phyloP scores from a whole-genome alignment of 208 protist species.

The Trypanosoma cruzi region DNA sequence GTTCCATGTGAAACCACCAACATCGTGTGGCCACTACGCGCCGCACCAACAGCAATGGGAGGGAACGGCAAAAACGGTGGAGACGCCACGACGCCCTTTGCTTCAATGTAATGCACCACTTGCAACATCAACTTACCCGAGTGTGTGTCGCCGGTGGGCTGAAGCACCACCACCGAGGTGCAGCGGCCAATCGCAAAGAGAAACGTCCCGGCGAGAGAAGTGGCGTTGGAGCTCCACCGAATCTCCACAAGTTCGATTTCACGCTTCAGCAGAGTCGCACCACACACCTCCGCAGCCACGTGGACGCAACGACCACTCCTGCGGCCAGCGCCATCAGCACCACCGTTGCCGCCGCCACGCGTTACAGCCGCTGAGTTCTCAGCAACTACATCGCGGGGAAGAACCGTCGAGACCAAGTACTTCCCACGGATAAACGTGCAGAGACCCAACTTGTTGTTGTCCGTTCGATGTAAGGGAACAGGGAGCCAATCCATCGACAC shows the following conservation, averaged over 20 bases:
- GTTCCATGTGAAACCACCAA: constrained; percentile 11
- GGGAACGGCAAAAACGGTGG: constrained; percentile 4
- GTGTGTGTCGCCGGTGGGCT: constrained; percentile 18
- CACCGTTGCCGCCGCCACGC: too few relatives aligned
- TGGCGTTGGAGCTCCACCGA: constrained; percentile 15
- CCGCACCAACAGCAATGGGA: constrained; percentile 3
- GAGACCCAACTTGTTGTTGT: too few relatives aligned
- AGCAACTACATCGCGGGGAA: constrained; percentile 14
- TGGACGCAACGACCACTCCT: neutral
- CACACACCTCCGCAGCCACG: constrained; percentile 18
- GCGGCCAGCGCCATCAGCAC: too few relatives aligned
- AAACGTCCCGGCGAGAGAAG: constrained; percentile 23
- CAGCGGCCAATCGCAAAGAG: constrained; percentile 25
- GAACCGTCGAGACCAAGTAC: too few relatives aligned
- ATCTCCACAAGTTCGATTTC: constrained; percentile 10
- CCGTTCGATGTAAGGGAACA: too few relatives aligned
- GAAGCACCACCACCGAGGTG: constrained; percentile 21
- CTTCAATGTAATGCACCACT: constrained; percentile 18
- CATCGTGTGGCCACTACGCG: neutral
- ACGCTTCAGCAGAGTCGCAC: constrained; percentile 16
- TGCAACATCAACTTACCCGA: constrained; percentile 15
- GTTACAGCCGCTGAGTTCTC: neutral
- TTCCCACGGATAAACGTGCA: too few relatives aligned
- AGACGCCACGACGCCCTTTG: constrained; percentile 1
- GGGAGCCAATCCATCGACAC: too few relatives aligned